Percentiles rank a stretch among this genome's conserved stretches.
Evolutionary conservation across 257 asterid species (phyloP).

Genomic region (Paulownia fortunei): DNA sequence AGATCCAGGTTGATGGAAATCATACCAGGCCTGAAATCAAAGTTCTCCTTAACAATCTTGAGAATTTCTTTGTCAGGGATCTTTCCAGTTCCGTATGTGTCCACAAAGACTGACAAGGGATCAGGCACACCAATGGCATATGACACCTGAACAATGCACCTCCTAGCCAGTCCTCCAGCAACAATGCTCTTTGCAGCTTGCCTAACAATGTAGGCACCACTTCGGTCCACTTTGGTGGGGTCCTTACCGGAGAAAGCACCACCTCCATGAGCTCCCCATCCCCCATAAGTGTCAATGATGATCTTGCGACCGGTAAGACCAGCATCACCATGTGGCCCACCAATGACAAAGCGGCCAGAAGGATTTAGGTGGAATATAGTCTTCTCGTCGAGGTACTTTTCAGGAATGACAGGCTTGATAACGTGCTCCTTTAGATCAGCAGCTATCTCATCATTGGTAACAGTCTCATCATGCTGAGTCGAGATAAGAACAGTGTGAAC

Average conservation of each 20-base stretch:
- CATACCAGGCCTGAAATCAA: slow-evolving; percentile 57
- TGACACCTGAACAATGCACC: slow-evolving; percentile 48
- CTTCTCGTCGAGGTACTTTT: slow-evolving; percentile 48
- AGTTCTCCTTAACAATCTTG: slow-evolving; percentile 49
- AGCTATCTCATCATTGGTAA: slow-evolving; percentile 49
- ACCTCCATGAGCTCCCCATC: slow-evolving; percentile 53
- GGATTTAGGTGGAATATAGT: slow-evolving; percentile 49
- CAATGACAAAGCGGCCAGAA: slow-evolving; percentile 49
- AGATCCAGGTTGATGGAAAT: slow-evolving; percentile 47
- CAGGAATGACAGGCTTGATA: slow-evolving; percentile 44
- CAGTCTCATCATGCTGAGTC: slow-evolving; percentile 52
- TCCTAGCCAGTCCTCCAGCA: slow-evolving; percentile 46
- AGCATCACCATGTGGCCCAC: slow-evolving; percentile 55
- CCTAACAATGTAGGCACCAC: slow-evolving; percentile 47
- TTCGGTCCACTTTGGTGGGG: slow-evolving; percentile 50
- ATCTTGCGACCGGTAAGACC: slow-evolving; percentile 57
- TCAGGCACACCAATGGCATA: slow-evolving; percentile 51
- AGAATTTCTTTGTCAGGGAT: slow-evolving; percentile 46
- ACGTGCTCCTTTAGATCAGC: slow-evolving; percentile 49
- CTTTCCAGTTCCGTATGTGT: slow-evolving; percentile 41
- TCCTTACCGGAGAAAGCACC: slow-evolving; percentile 55
- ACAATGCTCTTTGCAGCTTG: slow-evolving; percentile 53
- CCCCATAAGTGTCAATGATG: slow-evolving; percentile 52
- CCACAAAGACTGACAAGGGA: slow-evolving; percentile 47
- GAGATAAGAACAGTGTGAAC: slow-evolving; percentile 52